phyloP scores from a whole-genome alignment of 768 basidiomycete genomes.

The Lactarius evosmus region DNA sequence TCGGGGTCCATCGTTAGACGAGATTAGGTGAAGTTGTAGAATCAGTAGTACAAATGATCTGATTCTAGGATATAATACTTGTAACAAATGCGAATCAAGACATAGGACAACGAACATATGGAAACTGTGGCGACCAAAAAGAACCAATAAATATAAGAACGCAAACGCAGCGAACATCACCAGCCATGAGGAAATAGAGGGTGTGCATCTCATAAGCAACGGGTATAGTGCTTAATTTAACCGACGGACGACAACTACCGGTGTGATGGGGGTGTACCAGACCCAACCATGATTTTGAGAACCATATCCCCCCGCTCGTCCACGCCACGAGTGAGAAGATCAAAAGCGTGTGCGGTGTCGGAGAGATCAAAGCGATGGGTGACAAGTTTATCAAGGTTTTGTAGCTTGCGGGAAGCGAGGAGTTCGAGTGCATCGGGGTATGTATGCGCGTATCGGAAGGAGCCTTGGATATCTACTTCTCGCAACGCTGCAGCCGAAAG shows the following conservation, averaged over 20 bases:
- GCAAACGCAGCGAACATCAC: constrained; percentile 6
- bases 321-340: constrained; percentile 69
- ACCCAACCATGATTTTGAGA: constrained; percentile 82
- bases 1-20: not conserved
- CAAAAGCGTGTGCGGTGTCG: constrained; percentile 72
- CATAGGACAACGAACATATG: not conserved
- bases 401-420: constrained; percentile 56
- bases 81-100: constrained; percentile 12
- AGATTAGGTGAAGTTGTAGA: not conserved
- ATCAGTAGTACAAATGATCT: not conserved
- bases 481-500: constrained; percentile 77
- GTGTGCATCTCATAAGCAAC: constrained; percentile 12
- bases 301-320: constrained; percentile 82
- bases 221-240: constrained; percentile 24
- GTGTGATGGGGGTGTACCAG: constrained; percentile 24
- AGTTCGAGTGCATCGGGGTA: constrained; percentile 84
- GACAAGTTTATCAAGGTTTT: constrained; percentile 67
- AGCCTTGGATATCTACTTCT: constrained; percentile 90
- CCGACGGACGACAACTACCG: constrained; percentile 7
- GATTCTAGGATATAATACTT: constrained; percentile 21
- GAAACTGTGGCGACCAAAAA: not conserved
- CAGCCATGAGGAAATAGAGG: not conserved
- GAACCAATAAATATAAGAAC: constrained; percentile 11
- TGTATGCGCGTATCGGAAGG: constrained; percentile 88
- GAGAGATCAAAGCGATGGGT: constrained; percentile 72